Base-by-base conservation (phyloP, 1,284 basidiomycete species). In the Crepidotus sp. region DNA sequence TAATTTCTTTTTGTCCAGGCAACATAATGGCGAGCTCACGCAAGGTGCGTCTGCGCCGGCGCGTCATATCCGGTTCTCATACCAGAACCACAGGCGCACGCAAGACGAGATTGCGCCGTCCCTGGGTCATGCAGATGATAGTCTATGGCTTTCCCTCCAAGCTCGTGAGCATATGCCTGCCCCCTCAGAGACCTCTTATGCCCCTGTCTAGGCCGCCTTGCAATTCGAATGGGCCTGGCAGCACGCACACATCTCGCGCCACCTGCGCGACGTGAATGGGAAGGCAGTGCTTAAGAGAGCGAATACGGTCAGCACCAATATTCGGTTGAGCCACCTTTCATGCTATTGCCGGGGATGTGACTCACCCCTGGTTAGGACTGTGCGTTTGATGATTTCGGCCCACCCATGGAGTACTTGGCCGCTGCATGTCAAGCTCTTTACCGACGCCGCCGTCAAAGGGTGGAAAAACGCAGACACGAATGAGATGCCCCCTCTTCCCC, bases 171-270 rank as follows among this genome's bases (percentile, higher is more conserved):
- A 3, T 1, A 6, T 13, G 2, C 2, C 4, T 13, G 3, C 22
- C 39, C 45, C 10, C 26, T 36, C 25, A 15, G 19, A 34, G 13
- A 8, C 17, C 21, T 34, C 25, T 7, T 5, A 4, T 31, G 31
- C 33, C 45, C 7, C 33, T 21, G 38, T 9, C 17, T 45, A 71
- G 68, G 77, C 86, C 0, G 90, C 91, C 0, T 68, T 93, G 3
- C 76, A 91, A 63, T 93, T 92, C 57, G 90, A 94, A 65, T 93
- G 89, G 88, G 89, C 89, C 13, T 94, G 90, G 90, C 88, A 92
- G 58, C 81, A 91, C 56, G 76, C 77, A 10, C 61, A 75, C 50
- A 57, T 66, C 22, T 77, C 78, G 3, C 66, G 78, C n/a, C 76
- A 79, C 59, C 63, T 81, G 26, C 68, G 71, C 22, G 68, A 69